A percentile compares a stretch with the other conserved stretches of the same genome.
Conservation (phyloP, 257 asterid species). For the Solanum bukasovii region DNA sequence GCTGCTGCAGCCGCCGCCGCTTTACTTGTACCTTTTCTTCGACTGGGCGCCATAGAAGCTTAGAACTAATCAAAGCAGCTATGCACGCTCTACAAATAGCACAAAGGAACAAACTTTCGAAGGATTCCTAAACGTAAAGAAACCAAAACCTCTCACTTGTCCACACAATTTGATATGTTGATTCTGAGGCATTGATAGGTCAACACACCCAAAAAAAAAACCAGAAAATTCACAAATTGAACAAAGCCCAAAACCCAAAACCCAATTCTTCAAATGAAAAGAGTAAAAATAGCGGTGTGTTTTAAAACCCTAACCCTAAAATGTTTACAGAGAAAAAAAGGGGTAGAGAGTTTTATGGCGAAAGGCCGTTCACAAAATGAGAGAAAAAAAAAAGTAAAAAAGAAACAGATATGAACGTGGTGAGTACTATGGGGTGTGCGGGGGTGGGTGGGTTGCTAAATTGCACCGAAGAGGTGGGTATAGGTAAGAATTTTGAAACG, state of each 20-base stretch:
- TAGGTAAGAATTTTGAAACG: neutral
- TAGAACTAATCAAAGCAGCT: conserved; percentile 6
- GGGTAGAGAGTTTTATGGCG: conserved; percentile 13
- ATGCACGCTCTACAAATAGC: conserved; percentile 2
- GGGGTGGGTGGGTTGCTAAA: conserved; percentile 24
- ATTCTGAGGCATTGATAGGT: conserved; percentile 36
- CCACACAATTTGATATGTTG: neutral
- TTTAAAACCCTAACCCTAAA: conserved; percentile 35
- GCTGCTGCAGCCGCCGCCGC: conserved; percentile 66
- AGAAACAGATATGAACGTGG: conserved; percentile 17
- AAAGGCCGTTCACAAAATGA: conserved; percentile 11
- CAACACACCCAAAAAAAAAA: neutral
- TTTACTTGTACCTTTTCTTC: conserved; percentile 57
- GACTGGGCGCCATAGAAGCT: conserved; percentile 64
- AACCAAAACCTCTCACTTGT: conserved; percentile 17
- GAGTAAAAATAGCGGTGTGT: neutral
- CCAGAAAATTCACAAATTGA: neutral
- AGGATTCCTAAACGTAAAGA: neutral
- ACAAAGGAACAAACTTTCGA: neutral
- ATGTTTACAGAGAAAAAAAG: neutral
- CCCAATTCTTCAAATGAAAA: neutral
- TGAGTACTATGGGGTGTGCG: neutral
- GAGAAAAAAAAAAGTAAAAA: conserved; percentile 1
- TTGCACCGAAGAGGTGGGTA: conserved; percentile 19
- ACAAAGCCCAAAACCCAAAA: conserved; percentile 21